Base-by-base conservation (phyloP, 139 green algal genomes). In the Edaphochlamys debaryana region DNA sequence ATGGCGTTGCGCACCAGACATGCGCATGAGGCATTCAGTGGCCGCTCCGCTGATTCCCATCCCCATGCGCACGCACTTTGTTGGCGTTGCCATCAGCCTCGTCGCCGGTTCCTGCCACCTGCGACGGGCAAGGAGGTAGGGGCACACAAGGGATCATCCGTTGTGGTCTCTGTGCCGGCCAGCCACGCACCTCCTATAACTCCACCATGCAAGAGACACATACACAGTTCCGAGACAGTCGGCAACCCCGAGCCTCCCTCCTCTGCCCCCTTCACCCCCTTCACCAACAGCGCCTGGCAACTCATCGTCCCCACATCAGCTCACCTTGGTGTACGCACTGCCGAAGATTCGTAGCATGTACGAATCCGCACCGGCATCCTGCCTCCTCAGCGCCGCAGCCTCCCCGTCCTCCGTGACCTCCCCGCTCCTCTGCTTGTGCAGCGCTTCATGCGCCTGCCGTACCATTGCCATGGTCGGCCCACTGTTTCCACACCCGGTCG, bases 341-440 rank as follows among this genome's bases (percentile, higher is more conserved):
- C 78, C 78, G 48, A 84, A 84, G 66, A 84, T 84, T 11, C 78
- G 78, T 50, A 77, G 78, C 78, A 84, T 84, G 66, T 84, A 84
- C 38, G 32, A 56, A 36, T 84, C 78, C 45, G 78, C 78, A 29
- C 78, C 78, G 34, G 78, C 78, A 29, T 84, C 66, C 50, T 76
- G 78, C 36, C 66, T 48, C 45, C 66, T 66, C 78, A 84, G 32
- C 63, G 32, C 41, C 63, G 32, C 42, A 8, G 37, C 30, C 30
- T 30, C 69, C 22, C 68, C 74, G 19, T 42, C 60, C 40, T 81
- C 74, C 34, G 34, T 67, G 36, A 11, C 32, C 45, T 23, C 11
- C 3, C 70, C 25, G 30, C 42, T 32, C 19, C 56, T 81, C 30
- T 71, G 60, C 40, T 60, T 60, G 60, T 72, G 40, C 62, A 82